phyloP scores from a whole-genome alignment of 176 grass and related monocot genomes.

The Eragrostis nindensis region DNA sequence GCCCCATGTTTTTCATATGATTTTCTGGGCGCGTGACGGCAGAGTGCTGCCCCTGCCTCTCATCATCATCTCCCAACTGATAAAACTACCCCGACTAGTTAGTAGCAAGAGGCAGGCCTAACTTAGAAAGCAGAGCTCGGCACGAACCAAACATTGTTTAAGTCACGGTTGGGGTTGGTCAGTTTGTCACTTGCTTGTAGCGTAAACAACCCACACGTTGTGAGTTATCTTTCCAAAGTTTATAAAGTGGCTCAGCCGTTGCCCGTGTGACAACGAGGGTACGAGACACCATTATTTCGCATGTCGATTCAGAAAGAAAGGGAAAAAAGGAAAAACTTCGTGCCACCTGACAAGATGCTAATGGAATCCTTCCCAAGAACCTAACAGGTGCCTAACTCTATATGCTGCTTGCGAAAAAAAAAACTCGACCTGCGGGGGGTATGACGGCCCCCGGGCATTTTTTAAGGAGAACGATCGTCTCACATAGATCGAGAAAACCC shows the following conservation, averaged over 20 bases:
- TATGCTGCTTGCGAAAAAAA: no score
- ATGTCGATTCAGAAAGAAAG: background rate
- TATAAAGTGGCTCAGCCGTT: background rate
- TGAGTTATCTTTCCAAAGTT: background rate
- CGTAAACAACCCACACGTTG: background rate
- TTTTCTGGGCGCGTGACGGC: slow-evolving; percentile 1
- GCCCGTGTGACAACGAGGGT: background rate
- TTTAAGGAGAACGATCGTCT: no score
- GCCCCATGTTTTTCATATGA: slow-evolving; percentile 8
- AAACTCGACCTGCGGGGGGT: no score
- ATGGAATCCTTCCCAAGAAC: slow-evolving; percentile 5
- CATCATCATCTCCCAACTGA: background rate
- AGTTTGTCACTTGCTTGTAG: background rate
- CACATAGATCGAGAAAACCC: no score
- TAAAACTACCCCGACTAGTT: background rate
- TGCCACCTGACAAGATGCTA: background rate
- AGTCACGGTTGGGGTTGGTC: background rate
- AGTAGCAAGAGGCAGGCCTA: no score
- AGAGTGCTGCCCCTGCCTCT: slow-evolving; percentile 2
- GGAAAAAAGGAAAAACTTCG: no score
- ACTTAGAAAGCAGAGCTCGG: background rate
- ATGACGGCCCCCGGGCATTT: no score
- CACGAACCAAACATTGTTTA: background rate
- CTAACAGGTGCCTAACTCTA: background rate
- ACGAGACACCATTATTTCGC: background rate